Evolutionary conservation across 495 filamentous ascomycete species (phyloP), one percentile per base, ranked within the genome.

Genomic region (Alectoria sarmentosa): DNA sequence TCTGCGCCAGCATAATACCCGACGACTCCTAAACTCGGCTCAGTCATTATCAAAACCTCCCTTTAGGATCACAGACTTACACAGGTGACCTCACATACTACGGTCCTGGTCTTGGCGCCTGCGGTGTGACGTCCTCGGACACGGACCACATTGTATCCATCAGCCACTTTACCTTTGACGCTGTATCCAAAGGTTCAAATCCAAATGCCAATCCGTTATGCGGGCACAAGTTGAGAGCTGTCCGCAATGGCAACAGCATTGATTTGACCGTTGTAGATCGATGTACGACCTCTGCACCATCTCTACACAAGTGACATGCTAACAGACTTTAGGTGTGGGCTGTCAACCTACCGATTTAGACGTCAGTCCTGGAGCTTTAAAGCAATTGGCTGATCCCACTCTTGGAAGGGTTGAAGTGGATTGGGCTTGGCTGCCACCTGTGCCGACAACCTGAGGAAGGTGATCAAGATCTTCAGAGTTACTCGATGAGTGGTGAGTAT

Each of bases 261-360:
- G 86, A 88, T 71, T 83, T 91, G 7, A 85, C 73, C 48, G 85
- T 95, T 1, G 88, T 91, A 19, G 90, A 94, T 77, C 76, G 89
- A 39, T 93, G 90, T 76, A 79, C 70, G 19, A 32, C 14, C 32
- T 34, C 30, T 19, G 19, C 30, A 36, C 14, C 63, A 9, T 26
- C 10, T 38, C 3, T 44, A 15, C n/a, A 28, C 10, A 36, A 36
- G 10, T 4, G 17, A 32, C 3, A 36, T 17, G 49, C 49, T 60
- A 52, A 65, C 39, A 26, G 57, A 38, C 21, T 19, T 34, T 14
- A 70, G 66, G 76, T 66, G 75, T 77, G 14, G 87, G 84, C 0
- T 92, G 90, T 70, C 65, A 74, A 46, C 75, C 80, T 19, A 77
- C 76, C 7, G 89, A 92, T 76, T 62, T 93, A 15, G 89, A 92